Evolutionary conservation across 2,329 filamentous ascomycete genomes (phyloP).

Genomic region (Pseudonectria buxi): DNA sequence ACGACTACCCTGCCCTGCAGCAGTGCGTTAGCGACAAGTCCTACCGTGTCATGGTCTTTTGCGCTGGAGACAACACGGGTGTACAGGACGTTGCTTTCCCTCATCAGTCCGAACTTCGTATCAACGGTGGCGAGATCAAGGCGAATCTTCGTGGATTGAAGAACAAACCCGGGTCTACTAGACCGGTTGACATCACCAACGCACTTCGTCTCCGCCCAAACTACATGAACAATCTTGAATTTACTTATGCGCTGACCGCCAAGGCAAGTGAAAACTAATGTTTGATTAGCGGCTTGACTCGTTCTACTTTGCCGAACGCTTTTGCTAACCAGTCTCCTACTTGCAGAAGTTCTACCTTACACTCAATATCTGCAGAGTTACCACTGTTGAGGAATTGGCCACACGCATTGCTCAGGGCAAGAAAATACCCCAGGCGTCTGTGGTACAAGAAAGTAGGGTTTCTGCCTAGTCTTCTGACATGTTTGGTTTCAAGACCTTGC

Average conservation of each 20-base stretch:
- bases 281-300: slow-evolving; percentile 11
- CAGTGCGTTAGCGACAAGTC: slow-evolving; percentile 54
- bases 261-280: slow-evolving; percentile 53
- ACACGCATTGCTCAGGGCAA: slow-evolving; percentile 57
- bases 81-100: slow-evolving; percentile 81
- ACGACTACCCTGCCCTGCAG: slow-evolving; percentile 46
- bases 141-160: slow-evolving; percentile 92
- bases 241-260: slow-evolving; percentile 86
- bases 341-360: slow-evolving; percentile 64
- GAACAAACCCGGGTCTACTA: slow-evolving; percentile 90
- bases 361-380: slow-evolving; percentile 68
- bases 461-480: slow-evolving; percentile 7
- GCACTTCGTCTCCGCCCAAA: slow-evolving; percentile 62
- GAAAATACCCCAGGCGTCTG: slow-evolving; percentile 71
- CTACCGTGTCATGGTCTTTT: slow-evolving; percentile 75
- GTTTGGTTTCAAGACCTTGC: neutral
- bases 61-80: slow-evolving; percentile 57
- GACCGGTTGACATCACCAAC: slow-evolving; percentile 84
- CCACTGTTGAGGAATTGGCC: slow-evolving; percentile 66
- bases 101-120: slow-evolving; percentile 83
- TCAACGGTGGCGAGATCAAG: slow-evolving; percentile 82
- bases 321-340: slow-evolving; percentile 11
- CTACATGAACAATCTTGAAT: slow-evolving; percentile 70
- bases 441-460: slow-evolving; percentile 72
- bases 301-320: slow-evolving; percentile 4